A percentile compares a stretch with the other conserved stretches of the same genome.
These are phyloP conservation scores for Ganoderma meredithae DNA, from an alignment of 1,284 basidiomycete species.

Conservation along the genomic window DNA sequence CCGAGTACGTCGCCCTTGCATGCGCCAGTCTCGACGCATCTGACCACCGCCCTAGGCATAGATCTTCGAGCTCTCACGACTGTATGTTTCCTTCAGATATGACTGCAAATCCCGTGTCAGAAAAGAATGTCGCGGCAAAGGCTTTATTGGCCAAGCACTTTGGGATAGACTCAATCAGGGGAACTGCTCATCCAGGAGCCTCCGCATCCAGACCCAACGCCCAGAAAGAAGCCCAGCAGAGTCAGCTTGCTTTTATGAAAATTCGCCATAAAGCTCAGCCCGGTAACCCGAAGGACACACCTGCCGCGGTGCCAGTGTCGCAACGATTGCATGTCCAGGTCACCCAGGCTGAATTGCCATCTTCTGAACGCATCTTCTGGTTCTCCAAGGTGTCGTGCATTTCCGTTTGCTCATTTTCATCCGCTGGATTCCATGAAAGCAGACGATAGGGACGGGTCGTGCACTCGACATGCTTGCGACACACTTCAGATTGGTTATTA, in stretches of 20 bases:
- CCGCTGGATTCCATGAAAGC: slow-evolving; percentile 5
- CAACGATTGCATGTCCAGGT: slow-evolving; percentile 67
- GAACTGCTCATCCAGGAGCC: slow-evolving; percentile 30
- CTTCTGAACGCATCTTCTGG: slow-evolving; percentile 63
- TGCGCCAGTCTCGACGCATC: background rate
- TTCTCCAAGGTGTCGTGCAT: slow-evolving; percentile 62
- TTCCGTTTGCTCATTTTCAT: background rate
- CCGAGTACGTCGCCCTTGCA: slow-evolving; percentile 51
- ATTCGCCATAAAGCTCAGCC: slow-evolving; percentile 74
- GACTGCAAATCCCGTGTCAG: slow-evolving; percentile 18
- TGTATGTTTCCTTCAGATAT: slow-evolving; percentile 46
- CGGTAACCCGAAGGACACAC: slow-evolving; percentile 62
- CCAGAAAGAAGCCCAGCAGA: slow-evolving; percentile 61
- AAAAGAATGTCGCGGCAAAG: slow-evolving; percentile 57
- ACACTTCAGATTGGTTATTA: slow-evolving; percentile 37
- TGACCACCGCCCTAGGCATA: slow-evolving; percentile 54
- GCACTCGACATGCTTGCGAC: slow-evolving; percentile 47
- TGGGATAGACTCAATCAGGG: slow-evolving; percentile 39
- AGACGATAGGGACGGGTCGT: slow-evolving; percentile 47
- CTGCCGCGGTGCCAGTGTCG: slow-evolving; percentile 52
- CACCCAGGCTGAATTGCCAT: slow-evolving; percentile 40
- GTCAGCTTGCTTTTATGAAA: slow-evolving; percentile 72
- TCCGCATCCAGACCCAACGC: slow-evolving; percentile 46
- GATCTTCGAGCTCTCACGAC: slow-evolving; percentile 62
- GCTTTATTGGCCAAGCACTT: slow-evolving; percentile 65